A percentile compares a stretch with the other conserved stretches of the same genome.
phyloP scores from a whole-genome alignment of 192 early-diverging fungal species.

The Backusella tarrabulga region DNA sequence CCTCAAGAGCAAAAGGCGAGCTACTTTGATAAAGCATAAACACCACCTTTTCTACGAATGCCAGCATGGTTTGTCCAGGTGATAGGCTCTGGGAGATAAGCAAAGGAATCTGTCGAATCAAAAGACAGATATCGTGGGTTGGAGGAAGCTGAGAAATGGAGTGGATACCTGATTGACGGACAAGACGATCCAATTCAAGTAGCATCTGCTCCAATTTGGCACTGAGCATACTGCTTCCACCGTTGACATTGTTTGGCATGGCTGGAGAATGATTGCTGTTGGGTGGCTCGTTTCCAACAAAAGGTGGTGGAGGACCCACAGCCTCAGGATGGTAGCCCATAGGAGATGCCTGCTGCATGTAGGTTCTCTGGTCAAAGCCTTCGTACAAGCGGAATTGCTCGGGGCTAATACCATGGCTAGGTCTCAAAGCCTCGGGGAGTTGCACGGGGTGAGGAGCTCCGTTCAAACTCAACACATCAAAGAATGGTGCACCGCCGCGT shows the following conservation, averaged over 20 bases:
- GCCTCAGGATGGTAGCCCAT: slow-evolving; percentile 7
- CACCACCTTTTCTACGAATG: slow-evolving; percentile 86
- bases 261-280: background rate
- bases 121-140: slow-evolving; percentile 73
- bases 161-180: slow-evolving; percentile 49
- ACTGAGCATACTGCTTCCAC: background rate
- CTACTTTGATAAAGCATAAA: slow-evolving; percentile 77
- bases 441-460: slow-evolving; percentile 6
- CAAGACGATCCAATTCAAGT: slow-evolving; percentile 73
- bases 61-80: slow-evolving; percentile 73
- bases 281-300: background rate
- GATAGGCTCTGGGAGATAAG: slow-evolving; percentile 63
- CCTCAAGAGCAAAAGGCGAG: slow-evolving; percentile 68
- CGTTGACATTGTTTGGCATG: background rate
- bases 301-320: background rate
- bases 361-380: slow-evolving; percentile 16
- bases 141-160: slow-evolving; percentile 65
- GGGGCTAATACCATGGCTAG: slow-evolving; percentile 14
- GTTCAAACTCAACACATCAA: slow-evolving; percentile 57
- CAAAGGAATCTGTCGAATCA: slow-evolving; percentile 71
- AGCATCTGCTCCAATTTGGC: slow-evolving; percentile 32
- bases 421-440: slow-evolving; percentile 17
- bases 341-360: background rate
- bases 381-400: slow-evolving; percentile 18
- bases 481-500: slow-evolving; percentile 57